Evolutionary conservation across 2,329 filamentous ascomycete species (phyloP), one percentile per base, ranked within the genome.

Genomic region (Ceratocystis huliohia): DNA sequence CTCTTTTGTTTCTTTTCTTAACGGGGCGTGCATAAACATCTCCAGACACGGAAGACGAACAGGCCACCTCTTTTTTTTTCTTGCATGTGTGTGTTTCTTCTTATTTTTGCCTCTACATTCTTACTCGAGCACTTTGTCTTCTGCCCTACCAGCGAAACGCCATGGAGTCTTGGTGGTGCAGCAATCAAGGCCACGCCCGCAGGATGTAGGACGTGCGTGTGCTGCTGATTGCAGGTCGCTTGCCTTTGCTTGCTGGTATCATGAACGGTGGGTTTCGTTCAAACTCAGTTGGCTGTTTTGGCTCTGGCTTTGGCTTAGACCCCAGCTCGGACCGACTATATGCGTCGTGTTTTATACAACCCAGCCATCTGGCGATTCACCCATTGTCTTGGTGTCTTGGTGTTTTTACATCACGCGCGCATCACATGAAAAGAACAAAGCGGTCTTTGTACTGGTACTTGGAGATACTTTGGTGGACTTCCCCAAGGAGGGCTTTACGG

Each of bases 291-390:
- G 20, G 50, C 22, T 56, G n/a, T 22, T 25, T 22, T 53, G 17
- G n/a, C 5, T 53, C 3, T 20, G n/a, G 48, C 1, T n/a, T 56
- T 56, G 50, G 50, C n/a, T 56, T 22, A 56, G 22, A 22, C 20
- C 50, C 17, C 22, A 56, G 50, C 50, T 56, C 50, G 50, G 50
- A 56, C 50, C 22, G 50, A 13, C 50, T 56, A 56, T 56, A 56
- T 56, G 50, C 50, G 50, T 13, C n/a, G 20, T 56, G 50, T 25
- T 22, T 56, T 56, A 56, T 56, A 25, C 50, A 22, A 56, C 50
- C 50, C 50, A 56, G 50, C 50, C 50, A 56, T 56, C 50, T 56
- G 50, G 50, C 25, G 22, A 56, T 56, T 56, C 17, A 56, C 22
- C 25, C 50, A 56, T 56, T 13, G 1, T 56, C 45, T 17, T 48